Evolutionary conservation across 108 stramenopile genomes (phyloP), one percentile per base, ranked within the genome.

Genomic region (Nitzschia sp.): DNA sequence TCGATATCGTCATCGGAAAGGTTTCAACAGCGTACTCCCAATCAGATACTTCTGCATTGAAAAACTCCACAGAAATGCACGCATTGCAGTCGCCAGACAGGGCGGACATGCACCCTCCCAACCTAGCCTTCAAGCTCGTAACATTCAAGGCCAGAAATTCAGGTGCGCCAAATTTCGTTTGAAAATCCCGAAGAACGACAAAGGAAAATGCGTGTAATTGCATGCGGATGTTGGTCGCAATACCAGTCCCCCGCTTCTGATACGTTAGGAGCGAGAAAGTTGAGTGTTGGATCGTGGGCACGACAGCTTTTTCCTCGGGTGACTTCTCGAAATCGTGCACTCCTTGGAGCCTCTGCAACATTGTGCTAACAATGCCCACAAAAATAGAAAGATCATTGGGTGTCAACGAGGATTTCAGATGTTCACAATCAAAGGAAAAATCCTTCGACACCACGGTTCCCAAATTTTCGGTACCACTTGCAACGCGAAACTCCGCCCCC

Each of bases 11-110:
- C 0, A 88, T 22, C 25, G 52, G 41, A 45, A 81, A 67, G 2
- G 84, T 82, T 36, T 91, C 87, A 31, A 91, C 66, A 28, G 82
- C 48, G 34, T 85, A 71, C 46, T 91, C 90, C 87, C 87, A 91
- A 33, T 81, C 82, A 30, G 56, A 62, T 22, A 75, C 63, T 16
- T 81, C 76, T 3, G 84, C 62, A 55, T 88, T 84, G 68, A 71
- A 91, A 45, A 79, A 84, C 22, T 81, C 84, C 8, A 87, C 47
- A 30, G 76, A 78, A 25, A 82, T 32, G 4, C 16, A 22, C 13
- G 75, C 66, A 28, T 19, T 67, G 31, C 75, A 73, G 5, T 91
- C 87, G 26, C 85, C 90, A 50, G 72, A 71, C 30, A 88, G 72
- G 17, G 87, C 87, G 9, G 87, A 81, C 33, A 85, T 47, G 59